Base-by-base conservation (phyloP, 176 grass and related monocot genomes). In the Rhipidocladum racemiflorum region DNA sequence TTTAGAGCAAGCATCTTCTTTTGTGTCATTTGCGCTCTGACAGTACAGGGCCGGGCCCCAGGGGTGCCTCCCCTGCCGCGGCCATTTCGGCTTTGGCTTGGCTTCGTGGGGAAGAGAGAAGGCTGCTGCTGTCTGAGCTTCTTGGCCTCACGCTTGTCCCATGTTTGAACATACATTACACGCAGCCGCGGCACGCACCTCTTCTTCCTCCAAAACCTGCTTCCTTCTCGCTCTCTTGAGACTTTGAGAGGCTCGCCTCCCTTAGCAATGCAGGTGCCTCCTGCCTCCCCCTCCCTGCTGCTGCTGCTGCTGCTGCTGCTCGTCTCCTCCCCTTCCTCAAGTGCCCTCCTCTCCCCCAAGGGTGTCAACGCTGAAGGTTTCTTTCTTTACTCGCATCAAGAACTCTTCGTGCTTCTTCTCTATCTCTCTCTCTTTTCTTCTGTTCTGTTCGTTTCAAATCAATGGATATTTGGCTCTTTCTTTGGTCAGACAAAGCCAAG, bases 351-450 rank as follows among this genome's bases (percentile, higher is more conserved):
- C 86, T 93, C 92, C 54, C 66, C 96, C 43, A 95, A 99, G 87
- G 96, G 96, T 30, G 91, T 99, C 68, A 99, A 99, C 89, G 43
- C 35, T 72, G 96, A 98, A 98, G 95, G 92, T 98, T 50, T 15
- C 9, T 44, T 38, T 72, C 65, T 23, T 1, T 28, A 51, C n/a
- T 28, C 16, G 2, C 16, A 6, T 18, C 48, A 7, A 6, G 1
- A 7, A 10, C 16, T 18, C 16, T 2, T 50, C 48, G 23, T 56
- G 54, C 4, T 4, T 56, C 54, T 51, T 0, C 48, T 45, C 43
- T 45, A 15, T 46, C 44, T 34, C 0, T 16, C 6, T 38, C 3
- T 48, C 28, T 82, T 76, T 23, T 45, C 1, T 39, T 51, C 44
- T 83, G 62, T 1, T 81, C 7, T 21, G 21, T 55, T 16, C 0